A percentile compares a stretch with the other conserved stretches of the same genome.
Conservation (phyloP, 2,329 filamentous ascomycete genomes). For the Colletotrichum shisoi region DNA sequence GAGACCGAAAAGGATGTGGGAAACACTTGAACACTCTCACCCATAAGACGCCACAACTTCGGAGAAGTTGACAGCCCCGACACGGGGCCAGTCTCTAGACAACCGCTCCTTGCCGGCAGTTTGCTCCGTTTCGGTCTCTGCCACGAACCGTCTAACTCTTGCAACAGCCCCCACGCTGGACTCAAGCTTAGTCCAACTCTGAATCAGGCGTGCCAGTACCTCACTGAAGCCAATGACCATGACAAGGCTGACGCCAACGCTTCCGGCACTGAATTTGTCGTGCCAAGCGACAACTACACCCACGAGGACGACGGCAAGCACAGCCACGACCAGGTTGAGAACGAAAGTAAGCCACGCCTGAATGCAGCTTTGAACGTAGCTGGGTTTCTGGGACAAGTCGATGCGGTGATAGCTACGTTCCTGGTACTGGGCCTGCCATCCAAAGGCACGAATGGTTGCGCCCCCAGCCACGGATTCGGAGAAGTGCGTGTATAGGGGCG, state of each 20-base stretch:
- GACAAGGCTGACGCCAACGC: conserved; percentile 42
- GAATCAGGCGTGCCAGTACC: neutral
- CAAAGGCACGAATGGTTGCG: conserved; percentile 41
- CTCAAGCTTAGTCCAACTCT: conserved; percentile 42
- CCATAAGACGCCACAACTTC: conserved; percentile 20
- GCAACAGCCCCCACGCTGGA: conserved; percentile 26
- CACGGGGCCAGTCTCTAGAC: neutral
- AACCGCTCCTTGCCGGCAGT: neutral
- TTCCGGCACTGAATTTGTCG: conserved; percentile 43
- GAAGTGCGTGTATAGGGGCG: conserved; percentile 48
- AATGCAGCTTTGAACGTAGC: conserved; percentile 14
- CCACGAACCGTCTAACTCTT: conserved; percentile 14
- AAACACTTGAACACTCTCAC: conserved; percentile 8
- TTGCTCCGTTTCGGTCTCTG: conserved; percentile 5
- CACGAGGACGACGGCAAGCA: conserved; percentile 14
- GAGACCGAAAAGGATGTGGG: too few relatives aligned
- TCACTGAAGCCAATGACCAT: conserved; percentile 33
- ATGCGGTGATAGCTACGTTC: neutral
- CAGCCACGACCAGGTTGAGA: conserved; percentile 20
- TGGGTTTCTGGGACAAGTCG: conserved; percentile 11
- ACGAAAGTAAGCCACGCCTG: conserved; percentile 19
- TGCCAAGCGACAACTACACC: conserved; percentile 38
- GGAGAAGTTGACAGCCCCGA: conserved; percentile 11
- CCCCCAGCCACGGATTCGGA: conserved; percentile 41
- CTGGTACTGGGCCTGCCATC: conserved; percentile 22